Evolutionary conservation across 2,329 filamentous ascomycete genomes (phyloP), one percentile per base, ranked within the genome.

Genomic region (Cladosporium cucumerinum): DNA sequence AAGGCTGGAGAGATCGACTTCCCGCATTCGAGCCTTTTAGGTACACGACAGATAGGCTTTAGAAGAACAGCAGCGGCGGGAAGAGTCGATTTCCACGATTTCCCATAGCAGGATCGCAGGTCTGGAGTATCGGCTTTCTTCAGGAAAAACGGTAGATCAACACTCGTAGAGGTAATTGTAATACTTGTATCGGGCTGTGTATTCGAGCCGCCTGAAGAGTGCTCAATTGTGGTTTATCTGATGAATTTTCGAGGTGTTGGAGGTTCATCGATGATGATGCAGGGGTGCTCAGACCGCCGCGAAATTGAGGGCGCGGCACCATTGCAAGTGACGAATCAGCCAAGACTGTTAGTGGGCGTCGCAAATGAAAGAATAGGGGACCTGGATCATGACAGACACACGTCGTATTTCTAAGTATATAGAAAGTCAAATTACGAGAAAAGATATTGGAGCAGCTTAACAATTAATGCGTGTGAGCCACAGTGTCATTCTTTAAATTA

Each of bases 1-100:
- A 57, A 57, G 54, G 54, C 54, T 57, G 54, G 39, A 57, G 26
- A 54, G 51, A 54, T 54, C 16, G 51, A 32, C 26, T 54, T 57
- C 14, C 23, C 32, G 32, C 18, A 34, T 57, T 57, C 23, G 48
- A 7, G 48, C 48, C 12, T 16, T 51, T 18, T 32, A 57, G 54
- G 54, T n/a, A 57, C 54, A 32, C 30, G 28, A 57, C 21, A 18
- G 8, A 39, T 57, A 57, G 54, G 21, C 52, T 57, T 57, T 39
- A 14, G 12, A 5, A 39, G 54, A 26, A 34, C 3, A 39, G 54
- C 54, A 32, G n/a, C 18, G 21, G 51, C 16, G 26, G 25, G 26
- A 28, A n/a, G 51, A 30, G n/a, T 54, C n/a, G 51, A 18, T 54
- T 54, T 32, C 14, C 26, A 30, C 26, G 51, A n/a, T 54, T 54